Percentiles rank a stretch among this genome's conserved stretches.
Evolutionary conservation across 2,329 filamentous ascomycete genomes (phyloP).

Genomic region (Talaromyces atroroseus): DNA sequence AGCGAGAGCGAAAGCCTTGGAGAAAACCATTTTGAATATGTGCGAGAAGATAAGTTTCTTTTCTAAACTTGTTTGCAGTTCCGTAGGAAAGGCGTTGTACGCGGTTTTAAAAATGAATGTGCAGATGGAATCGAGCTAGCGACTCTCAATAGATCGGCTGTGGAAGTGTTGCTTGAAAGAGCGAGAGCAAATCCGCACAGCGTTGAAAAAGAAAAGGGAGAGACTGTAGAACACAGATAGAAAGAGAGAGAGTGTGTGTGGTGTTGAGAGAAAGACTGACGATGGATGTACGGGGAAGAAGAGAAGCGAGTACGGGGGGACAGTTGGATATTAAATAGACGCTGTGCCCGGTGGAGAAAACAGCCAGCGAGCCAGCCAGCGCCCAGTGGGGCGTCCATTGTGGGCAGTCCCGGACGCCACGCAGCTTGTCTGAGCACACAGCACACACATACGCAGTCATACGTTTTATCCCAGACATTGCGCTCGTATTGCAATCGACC

Average conservation of each 20-base stretch:
- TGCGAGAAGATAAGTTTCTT: conserved; percentile 2
- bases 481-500: too few relatives aligned
- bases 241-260: conserved; percentile 4
- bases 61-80: background rate
- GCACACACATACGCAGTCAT: background rate
- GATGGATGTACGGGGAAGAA: background rate
- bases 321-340: conserved; percentile 2
- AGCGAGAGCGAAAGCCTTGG: conserved; percentile 32
- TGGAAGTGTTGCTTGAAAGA: conserved; percentile 10
- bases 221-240: conserved; percentile 3
- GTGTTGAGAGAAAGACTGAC: conserved; percentile 6
- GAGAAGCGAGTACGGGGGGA: background rate
- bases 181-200: conserved; percentile 16
- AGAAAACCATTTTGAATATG: conserved; percentile 29
- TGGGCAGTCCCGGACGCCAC: background rate
- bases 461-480: background rate
- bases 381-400: background rate
- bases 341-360: background rate
- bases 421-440: too few relatives aligned
- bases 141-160: conserved; percentile 8
- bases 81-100: background rate
- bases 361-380: too few relatives aligned
- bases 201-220: conserved; percentile 2
- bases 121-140: conserved; percentile 15
- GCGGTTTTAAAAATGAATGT: conserved; percentile 3